These are phyloP conservation scores for Pleurotus eryngii DNA, from an alignment of 768 basidiomycete genomes.

Conservation along the genomic window DNA sequence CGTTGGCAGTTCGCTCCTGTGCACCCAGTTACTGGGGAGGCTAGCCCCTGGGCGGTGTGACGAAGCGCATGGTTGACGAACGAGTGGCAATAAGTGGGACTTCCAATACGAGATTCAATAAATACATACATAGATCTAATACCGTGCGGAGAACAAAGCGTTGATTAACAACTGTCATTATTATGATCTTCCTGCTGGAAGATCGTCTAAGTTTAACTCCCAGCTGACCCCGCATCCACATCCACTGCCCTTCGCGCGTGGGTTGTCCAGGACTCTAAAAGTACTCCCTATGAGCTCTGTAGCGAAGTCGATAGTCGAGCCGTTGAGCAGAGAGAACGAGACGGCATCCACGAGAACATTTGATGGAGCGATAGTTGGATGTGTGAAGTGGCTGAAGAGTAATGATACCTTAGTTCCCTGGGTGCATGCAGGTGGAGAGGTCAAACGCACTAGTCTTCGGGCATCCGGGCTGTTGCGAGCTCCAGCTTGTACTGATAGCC, in stretches of 20 bases:
- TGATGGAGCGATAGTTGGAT: conserved; percentile 66
- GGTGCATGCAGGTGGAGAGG: background rate
- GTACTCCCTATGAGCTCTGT: conserved; percentile 94
- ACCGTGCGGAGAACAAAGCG: no score
- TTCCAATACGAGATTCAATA: background rate
- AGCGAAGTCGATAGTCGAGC: conserved; percentile 85
- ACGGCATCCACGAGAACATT: conserved; percentile 83
- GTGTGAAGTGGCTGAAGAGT: conserved; percentile 58
- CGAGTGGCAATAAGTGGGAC: no score
- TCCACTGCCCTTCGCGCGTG: conserved; percentile 84
- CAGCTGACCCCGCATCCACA: conserved; percentile 97
- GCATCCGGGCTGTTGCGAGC: conserved; percentile 55
- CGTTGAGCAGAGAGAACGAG: conserved; percentile 81
- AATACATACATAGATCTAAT: conserved; percentile 1
- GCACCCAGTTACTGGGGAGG: background rate
- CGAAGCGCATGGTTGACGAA: background rate
- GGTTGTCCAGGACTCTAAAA: conserved; percentile 82
- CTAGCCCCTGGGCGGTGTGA: conserved; percentile 4
- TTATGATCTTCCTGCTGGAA: background rate
- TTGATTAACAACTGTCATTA: no score
- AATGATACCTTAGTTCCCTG: conserved; percentile 2
- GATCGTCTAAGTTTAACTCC: conserved; percentile 61
- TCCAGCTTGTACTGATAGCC: conserved; percentile 97
- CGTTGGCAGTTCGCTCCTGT: conserved; percentile 8
- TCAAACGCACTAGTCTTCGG: conserved; percentile 81